phyloP scores from a whole-genome alignment of 2,329 filamentous ascomycete species.

The Saccharata proteae region DNA sequence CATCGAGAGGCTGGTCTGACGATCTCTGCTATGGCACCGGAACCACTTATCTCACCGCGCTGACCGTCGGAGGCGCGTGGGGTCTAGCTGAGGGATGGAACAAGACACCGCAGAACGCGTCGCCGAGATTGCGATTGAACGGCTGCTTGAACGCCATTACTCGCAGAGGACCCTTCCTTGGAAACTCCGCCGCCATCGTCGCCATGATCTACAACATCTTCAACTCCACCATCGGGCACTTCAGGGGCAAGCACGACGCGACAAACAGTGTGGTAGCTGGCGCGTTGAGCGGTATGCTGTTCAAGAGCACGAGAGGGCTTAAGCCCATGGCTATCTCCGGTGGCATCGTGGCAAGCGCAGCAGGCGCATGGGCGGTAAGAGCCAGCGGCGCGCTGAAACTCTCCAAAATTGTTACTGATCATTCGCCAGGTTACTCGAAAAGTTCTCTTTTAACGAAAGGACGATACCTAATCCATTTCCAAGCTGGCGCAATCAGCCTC shows the following conservation, averaged over 20 bases:
- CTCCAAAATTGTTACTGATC: no score
- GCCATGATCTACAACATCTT: slow-evolving; percentile 87
- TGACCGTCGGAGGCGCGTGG: slow-evolving; percentile 81
- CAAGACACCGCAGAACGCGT: slow-evolving; percentile 54
- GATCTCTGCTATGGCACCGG: slow-evolving; percentile 97
- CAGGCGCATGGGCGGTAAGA: slow-evolving; percentile 85
- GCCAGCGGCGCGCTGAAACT: no score
- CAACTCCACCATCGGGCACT: slow-evolving; percentile 28
- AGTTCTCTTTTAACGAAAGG: no score
- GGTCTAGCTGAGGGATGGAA: slow-evolving; percentile 81
- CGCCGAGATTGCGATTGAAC: slow-evolving; percentile 87
- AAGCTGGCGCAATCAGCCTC: no score
- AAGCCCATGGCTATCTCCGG: slow-evolving; percentile 92
- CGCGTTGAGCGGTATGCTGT: slow-evolving; percentile 78
- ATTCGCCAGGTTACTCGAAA: no score
- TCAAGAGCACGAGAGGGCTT: slow-evolving; percentile 87
- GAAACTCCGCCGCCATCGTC: slow-evolving; percentile 90
- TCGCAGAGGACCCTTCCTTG: slow-evolving; percentile 81
- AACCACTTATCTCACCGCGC: slow-evolving; percentile 79
- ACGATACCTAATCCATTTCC: no score
- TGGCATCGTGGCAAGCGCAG: slow-evolving; percentile 74
- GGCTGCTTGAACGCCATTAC: slow-evolving; percentile 91
- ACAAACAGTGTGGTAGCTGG: slow-evolving; percentile 82
- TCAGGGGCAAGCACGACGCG: slow-evolving; percentile 47
- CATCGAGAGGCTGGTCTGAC: slow-evolving; percentile 93